Evolutionary conservation across 148 eudicot species (phyloP).

Genomic region (Drosera capensis): DNA sequence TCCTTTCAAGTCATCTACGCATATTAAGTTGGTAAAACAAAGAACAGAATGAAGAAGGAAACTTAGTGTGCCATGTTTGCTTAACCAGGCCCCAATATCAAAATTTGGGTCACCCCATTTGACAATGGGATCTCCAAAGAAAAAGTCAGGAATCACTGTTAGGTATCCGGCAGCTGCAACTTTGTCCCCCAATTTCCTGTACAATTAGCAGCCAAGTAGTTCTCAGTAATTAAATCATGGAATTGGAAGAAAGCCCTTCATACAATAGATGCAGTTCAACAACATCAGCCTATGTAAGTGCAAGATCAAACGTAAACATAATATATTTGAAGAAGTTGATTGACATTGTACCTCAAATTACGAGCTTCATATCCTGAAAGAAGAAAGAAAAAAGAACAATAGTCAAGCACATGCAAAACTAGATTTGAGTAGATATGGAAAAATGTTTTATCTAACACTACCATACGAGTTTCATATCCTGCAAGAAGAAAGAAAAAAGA

Average conservation of each 20-base stretch:
- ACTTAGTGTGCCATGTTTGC: constrained; percentile 25
- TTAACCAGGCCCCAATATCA: constrained; percentile 23
- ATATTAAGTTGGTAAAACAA: neutral
- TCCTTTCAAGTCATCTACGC: neutral
- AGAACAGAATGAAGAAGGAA: neutral
- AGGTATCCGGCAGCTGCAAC: constrained; percentile 35
- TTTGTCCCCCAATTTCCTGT: constrained; percentile 47
- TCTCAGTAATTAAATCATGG: neutral
- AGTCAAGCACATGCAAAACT: too few species aligned
- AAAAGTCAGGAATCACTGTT: constrained; percentile 44
- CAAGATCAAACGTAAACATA: neutral
- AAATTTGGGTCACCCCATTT: constrained; percentile 11
- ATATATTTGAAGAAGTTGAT: neutral
- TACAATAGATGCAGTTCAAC: neutral
- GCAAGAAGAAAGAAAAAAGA: too few species aligned
- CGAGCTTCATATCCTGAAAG: constrained; percentile 13
- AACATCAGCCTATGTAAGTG: too few species aligned
- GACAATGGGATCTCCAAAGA: constrained; percentile 31
- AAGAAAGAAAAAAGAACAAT: neutral
- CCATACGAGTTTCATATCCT: too few species aligned
- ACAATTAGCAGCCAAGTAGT: neutral
- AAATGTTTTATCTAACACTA: too few species aligned
- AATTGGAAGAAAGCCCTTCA: neutral
- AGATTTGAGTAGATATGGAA: too few species aligned
- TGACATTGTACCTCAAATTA: constrained; percentile 8